These are phyloP conservation scores for Vaccinium vitisidaea DNA, from an alignment of 148 eudicot genomes.

Conservation along the genomic window DNA sequence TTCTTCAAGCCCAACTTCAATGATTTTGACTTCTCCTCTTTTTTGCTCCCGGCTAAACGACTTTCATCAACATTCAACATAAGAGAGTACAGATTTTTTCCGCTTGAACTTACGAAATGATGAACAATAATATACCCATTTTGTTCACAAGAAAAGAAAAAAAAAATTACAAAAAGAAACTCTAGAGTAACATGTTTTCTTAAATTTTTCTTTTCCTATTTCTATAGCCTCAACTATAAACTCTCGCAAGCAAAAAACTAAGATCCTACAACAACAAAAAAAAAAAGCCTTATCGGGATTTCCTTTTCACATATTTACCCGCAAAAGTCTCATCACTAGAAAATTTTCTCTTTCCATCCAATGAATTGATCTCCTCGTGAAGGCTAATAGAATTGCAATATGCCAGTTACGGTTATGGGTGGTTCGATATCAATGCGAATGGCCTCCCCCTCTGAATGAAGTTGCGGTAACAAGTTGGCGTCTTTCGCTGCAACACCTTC, in stretches of 20 bases:
- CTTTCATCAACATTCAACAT: too few relatives aligned
- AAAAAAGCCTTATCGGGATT: not conserved
- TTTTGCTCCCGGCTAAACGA: too few relatives aligned
- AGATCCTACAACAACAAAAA: constrained; percentile 13
- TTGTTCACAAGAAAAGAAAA: not conserved
- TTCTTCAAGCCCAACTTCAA: too few relatives aligned
- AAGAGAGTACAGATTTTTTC: not conserved
- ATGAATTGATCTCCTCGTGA: not conserved
- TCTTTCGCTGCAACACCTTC: constrained; percentile 68
- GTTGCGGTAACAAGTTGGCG: constrained; percentile 61
- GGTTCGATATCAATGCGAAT: constrained; percentile 66
- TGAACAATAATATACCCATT: not conserved
- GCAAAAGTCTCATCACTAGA: not conserved
- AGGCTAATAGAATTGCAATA: constrained; percentile 52
- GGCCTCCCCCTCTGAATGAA: constrained; percentile 64
- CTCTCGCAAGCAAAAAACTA: constrained; percentile 2
- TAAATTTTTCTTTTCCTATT: not conserved
- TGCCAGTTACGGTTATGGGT: constrained; percentile 53
- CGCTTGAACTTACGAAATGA: not conserved
- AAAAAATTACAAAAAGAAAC: not conserved
- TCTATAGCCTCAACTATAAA: not conserved
- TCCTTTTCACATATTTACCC: not conserved
- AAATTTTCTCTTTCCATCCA: not conserved
- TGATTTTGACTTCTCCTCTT: too few relatives aligned
- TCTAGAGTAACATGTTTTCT: not conserved